Base-by-base conservation (phyloP, 768 basidiomycete species). In the Russula lepida region DNA sequence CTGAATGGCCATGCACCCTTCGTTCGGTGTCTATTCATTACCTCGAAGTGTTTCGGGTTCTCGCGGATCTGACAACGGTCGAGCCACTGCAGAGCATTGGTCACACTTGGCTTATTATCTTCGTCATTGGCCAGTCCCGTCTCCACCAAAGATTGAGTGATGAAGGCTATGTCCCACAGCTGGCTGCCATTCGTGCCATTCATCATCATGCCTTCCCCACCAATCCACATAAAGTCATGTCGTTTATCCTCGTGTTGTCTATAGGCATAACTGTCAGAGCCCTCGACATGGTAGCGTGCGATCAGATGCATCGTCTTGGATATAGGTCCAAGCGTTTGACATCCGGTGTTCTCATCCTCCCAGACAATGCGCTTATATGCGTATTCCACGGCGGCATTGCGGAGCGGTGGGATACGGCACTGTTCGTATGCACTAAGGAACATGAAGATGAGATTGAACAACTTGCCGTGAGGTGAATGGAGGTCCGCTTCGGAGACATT, bases 271-370 rank as follows among this genome's bases (percentile, higher is more conserved):
- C 84, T 85, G 35, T 90, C 85, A 0, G 80, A 75, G 1, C 95
- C 95, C 62, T 98, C 94, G 25, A 75, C 81, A 56, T 84, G 77
- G 51, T 76, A 84, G 33, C 93, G 85, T 53, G 82, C 86, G 62
- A 99, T 75, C 69, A 94, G 81, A 75, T 98, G 95, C 80, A 98
- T 88, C 84, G 94, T 92, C 76, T 98, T 98, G 47, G 87, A 92
- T 33, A 98, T 93, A 0, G 95, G 95, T 0, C 85, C 95, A 44
- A 98, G 79, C 33, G 84, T 85, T 72, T 98, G 95, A 72, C 90
- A 95, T 4, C 75, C 79, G 0, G 95, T 98, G 73, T 98, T 98
- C 71, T 98, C 97, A 72, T 99, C 97, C 70, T 98, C 97, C 67
- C 81, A 82, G 8, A 83, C 77, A 66, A 98, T 78, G 55, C 95